Evolutionary conservation across 164 flowering plant species (phyloP), one percentile per base, ranked within the genome.

Genomic region (Nymphaea thermarum): DNA sequence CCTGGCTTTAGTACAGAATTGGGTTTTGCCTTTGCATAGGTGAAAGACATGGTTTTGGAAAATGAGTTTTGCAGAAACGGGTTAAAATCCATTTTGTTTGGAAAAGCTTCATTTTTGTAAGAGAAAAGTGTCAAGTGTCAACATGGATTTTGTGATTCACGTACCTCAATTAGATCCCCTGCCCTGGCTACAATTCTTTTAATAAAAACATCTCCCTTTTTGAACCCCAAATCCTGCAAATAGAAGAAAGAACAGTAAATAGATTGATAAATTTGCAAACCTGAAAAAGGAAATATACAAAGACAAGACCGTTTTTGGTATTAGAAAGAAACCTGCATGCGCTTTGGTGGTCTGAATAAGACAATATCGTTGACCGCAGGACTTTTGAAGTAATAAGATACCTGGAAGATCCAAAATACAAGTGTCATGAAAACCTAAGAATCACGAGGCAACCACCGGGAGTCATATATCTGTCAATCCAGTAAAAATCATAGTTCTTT

Each of bases 161-260:
- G 36, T 1, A 84, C 88, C 82, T 81, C 77, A 43, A 84, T 82
- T n/a, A 16, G 47, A 70, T 84, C 88, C 66, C 83, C 88, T 6
- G 81, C 82, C 78, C 65, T 84, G 59, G 88, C 88, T 10, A 84
- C 83, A 67, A 82, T 53, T 76, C 88, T 79, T 75, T 84, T 84
- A 14, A 84, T 78, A 63, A 82, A 80, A 51, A 81, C 75, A 65
- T 68, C 82, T 15, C 75, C 75, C 66, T 71, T 70, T 36, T 41
- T 64, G 44, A 18, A 65, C 71, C 77, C 78, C 53, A 36, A 43
- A 42, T 68, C 73, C 82, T 80, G 66, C 3, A 43, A 41, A 17
- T 10, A 16, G 5, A 68, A 42, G 62, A 65, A 15, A 42, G 17
- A 71, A 53, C 14, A 43, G 68, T 42, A 11, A 43, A 4, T 51